Base-by-base conservation (phyloP, 2,329 filamentous ascomycete species). In the Fusarium guadeloupense region DNA sequence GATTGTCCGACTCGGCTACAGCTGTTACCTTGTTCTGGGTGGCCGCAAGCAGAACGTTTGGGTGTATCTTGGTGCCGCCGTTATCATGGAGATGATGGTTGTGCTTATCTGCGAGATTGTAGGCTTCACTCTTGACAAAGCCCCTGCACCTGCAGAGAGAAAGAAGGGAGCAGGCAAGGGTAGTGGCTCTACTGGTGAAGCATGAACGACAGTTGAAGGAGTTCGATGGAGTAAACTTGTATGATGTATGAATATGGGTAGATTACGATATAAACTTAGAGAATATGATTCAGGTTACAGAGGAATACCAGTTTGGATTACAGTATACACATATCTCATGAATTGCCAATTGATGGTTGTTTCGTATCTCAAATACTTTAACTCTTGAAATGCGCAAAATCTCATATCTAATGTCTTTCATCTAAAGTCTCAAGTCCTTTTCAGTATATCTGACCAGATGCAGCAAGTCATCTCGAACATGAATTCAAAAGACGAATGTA, bases 21-120 rank as follows among this genome's bases (percentile, higher is more conserved):
- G 71, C 16, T 71, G 63, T 37, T 16, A 69, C 28, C 50, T 72
- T 39, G 68, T 75, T 25, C 67, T 75, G 35, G 71, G 64, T 4
- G 61, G 59, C 43, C 56, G 69, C n/a, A 60, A 51, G 25, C 59
- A 70, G 25, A 67, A 59, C 1, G 65, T 69, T 25, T 76, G 72
- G 72, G 30, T 72, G 28, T 75, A 71, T 28, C 65, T 76, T 8
- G 72, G 67, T 26, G 64, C 72, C 38, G 66, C 69, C 28, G 66
- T 75, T 20, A 66, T 75, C 41, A 71, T 72, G 70, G 75, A 76
- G 63, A 71, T 74, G 34, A 49, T 72, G 20, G 68, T 75, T 17
- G 71, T 68, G 4, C 38, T 75, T 16, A 59, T 75, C 30, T 71
- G 71, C 45, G 65, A 74, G 41, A 41, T 59, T 1, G 51, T 75